A percentile compares a stretch with the other conserved stretches of the same genome.
These are phyloP conservation scores for Fusarium heterosporum DNA, from an alignment of 2,329 filamentous ascomycete species.

Conservation along the genomic window DNA sequence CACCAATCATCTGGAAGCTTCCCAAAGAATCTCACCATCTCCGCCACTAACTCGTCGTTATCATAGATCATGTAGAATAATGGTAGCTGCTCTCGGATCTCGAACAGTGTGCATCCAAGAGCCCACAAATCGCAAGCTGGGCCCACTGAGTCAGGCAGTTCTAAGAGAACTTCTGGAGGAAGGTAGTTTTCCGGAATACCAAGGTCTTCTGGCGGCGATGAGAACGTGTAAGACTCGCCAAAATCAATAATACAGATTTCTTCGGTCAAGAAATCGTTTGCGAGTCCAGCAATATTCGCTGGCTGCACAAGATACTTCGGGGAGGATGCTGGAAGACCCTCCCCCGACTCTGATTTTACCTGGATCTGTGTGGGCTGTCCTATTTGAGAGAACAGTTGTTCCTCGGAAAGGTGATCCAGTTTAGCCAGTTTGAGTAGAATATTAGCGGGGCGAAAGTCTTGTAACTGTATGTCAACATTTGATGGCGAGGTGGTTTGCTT, in stretches of 20 bases:
- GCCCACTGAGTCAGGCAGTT: slow-evolving; percentile 28
- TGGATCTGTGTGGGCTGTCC: slow-evolving; percentile 19
- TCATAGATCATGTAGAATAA: slow-evolving; percentile 48
- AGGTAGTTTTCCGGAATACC: slow-evolving; percentile 48
- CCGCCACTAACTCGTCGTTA: slow-evolving; percentile 46
- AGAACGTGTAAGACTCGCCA: slow-evolving; percentile 37
- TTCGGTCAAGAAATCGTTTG: slow-evolving; percentile 12
- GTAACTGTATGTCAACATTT: fast-evolving
- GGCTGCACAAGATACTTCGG: slow-evolving; percentile 45
- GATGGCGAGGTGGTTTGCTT: fast-evolving
- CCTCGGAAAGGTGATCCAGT: slow-evolving; percentile 41
- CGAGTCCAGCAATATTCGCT: slow-evolving; percentile 2
- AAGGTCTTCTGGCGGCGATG: slow-evolving; percentile 32
- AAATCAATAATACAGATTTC: slow-evolving; percentile 45
- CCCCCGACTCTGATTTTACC: slow-evolving; percentile 15
- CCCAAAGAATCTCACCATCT: slow-evolving; percentile 48
- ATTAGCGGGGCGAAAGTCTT: slow-evolving; percentile 47
- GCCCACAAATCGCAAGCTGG: slow-evolving; percentile 49
- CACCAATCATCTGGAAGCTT: slow-evolving; percentile 50
- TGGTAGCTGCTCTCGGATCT: slow-evolving; percentile 48
- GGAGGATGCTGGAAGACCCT: slow-evolving; percentile 20
- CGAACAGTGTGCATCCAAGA: slow-evolving; percentile 51
- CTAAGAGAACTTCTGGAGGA: slow-evolving; percentile 47
- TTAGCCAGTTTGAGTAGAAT: slow-evolving; percentile 42
- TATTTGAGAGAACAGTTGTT: slow-evolving; percentile 33